Evolutionary conservation across 768 basidiomycete genomes (phyloP), one percentile per base, ranked within the genome.

Genomic region (Pleurotus tuber-regium): DNA sequence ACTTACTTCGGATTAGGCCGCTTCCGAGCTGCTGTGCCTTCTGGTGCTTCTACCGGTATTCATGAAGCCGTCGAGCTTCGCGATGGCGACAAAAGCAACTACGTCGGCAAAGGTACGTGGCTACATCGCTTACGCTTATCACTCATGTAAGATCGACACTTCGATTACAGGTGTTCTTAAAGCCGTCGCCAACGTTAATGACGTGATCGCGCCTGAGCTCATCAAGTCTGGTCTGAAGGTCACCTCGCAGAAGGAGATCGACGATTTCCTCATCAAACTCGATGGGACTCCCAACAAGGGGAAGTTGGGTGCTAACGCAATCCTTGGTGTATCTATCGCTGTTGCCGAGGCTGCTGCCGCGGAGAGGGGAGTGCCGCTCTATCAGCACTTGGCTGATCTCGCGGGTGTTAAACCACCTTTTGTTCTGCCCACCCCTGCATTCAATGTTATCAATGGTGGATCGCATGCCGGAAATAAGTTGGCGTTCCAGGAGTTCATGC

Each of bases 401-500:
- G 92, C 97, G 53, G 96, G 96, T 60, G 82, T 96, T 72, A 92
- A 95, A 73, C 78, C 92, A 48, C 96, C 97, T 39, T 98, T 86
- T 71, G 80, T 92, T 54, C 87, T 98, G 63, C 97, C 97, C 55
- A 75, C 73, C 66, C 97, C 97, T 42, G 85, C 91, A 53, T 94
- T 99, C 83, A 99, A 99, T 70, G 97, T 99, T 63, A 99, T 99
- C 80, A 99, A 99, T 74, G 97, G 97, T 70, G 97, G 97, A 58
- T 98, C 96, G 57, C 97, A 99, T 69, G 97, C 97, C 53, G 97
- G 97, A 44, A 99, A 99, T 83, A 95, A 96, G 74, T 89, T 99
- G 57, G 97, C 97, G 31, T 99, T 98, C 91, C 97, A 99, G 74
- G 97, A 99, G 74, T 99, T 99, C 80, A 98, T 99, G 97, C 81